Evolutionary conservation across 371 early-diverging fungal genomes (phyloP).

Genomic region (Smittium culicis): DNA sequence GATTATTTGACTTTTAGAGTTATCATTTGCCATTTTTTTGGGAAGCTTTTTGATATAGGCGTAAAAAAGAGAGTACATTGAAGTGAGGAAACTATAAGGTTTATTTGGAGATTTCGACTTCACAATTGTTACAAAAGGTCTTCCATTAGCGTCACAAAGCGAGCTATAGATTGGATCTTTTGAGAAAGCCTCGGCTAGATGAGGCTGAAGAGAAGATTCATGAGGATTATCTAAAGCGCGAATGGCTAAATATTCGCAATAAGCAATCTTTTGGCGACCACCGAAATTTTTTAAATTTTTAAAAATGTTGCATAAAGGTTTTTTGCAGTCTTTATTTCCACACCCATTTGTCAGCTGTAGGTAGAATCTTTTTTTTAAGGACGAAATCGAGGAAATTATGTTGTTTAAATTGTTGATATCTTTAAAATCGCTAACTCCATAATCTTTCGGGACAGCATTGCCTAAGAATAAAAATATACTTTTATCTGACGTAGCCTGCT

Average conservation of each 20-base stretch:
- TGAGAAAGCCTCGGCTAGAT: background rate
- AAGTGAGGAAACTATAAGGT: background rate
- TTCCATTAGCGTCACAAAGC: background rate
- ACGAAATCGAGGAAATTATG: background rate
- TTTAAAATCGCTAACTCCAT: background rate
- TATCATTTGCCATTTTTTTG: background rate
- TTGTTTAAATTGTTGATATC: background rate
- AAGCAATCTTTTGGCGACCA: background rate
- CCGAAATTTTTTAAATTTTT: background rate
- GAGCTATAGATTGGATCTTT: background rate
- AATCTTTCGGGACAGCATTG: background rate
- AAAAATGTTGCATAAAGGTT: background rate
- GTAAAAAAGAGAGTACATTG: background rate
- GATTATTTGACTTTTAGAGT: background rate
- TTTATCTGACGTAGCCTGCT: background rate
- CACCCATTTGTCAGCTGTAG: slow-evolving; percentile 3
- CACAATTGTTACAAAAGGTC: background rate
- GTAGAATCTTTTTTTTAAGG: background rate
- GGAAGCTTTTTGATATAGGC: background rate
- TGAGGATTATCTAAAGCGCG: background rate
- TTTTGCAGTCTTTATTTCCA: slow-evolving; percentile 4
- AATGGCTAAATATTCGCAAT: background rate
- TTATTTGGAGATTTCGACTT: background rate
- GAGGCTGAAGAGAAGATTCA: background rate
- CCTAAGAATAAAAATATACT: background rate